Conservation (phyloP, 2,329 filamentous ascomycete species). For the Gremmenia infestans region DNA sequence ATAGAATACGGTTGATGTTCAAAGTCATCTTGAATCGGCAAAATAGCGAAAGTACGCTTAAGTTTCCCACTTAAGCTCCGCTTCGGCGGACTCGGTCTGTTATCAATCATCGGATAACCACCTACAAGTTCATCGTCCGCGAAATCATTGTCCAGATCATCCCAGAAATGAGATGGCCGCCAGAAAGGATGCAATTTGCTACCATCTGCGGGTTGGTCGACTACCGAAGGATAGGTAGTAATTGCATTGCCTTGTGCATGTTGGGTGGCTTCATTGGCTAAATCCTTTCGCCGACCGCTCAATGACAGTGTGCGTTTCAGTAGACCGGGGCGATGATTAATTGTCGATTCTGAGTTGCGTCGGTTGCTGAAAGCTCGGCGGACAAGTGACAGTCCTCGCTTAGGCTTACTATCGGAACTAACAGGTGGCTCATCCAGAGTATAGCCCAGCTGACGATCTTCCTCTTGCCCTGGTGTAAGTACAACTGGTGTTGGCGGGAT, state of each 20-base stretch:
- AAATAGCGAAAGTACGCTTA: slow-evolving; percentile 54
- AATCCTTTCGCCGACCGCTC: slow-evolving; percentile 16
- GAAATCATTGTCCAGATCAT: slow-evolving; percentile 36
- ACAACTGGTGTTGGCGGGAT: slow-evolving; percentile 60
- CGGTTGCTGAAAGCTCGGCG: slow-evolving; percentile 48
- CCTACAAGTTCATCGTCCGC: slow-evolving; percentile 19
- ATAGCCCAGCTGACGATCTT: slow-evolving; percentile 47
- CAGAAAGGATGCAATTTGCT: slow-evolving; percentile 56
- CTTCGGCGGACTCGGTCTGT: slow-evolving; percentile 41
- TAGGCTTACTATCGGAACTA: slow-evolving; percentile 38
- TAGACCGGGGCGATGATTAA: slow-evolving; percentile 47
- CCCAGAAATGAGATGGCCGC: slow-evolving; percentile 47
- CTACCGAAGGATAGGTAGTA: slow-evolving; percentile 37
- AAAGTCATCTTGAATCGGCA: slow-evolving; percentile 45
- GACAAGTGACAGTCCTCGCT: slow-evolving; percentile 46
- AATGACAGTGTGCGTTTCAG: slow-evolving; percentile 39
- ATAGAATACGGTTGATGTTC: slow-evolving; percentile 35
- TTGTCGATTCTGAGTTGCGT: slow-evolving; percentile 44
- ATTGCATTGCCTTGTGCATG: slow-evolving; percentile 22
- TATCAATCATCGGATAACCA: slow-evolving; percentile 44
- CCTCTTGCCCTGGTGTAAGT: slow-evolving; percentile 50
- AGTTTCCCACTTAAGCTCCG: slow-evolving; percentile 42
- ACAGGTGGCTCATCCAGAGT: slow-evolving; percentile 38
- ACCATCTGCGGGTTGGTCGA: slow-evolving; percentile 46
- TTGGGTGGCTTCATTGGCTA: slow-evolving; percentile 21